These are phyloP conservation scores for Trametes gibbosa DNA, from an alignment of 768 basidiomycete species.

Conservation along the genomic window DNA sequence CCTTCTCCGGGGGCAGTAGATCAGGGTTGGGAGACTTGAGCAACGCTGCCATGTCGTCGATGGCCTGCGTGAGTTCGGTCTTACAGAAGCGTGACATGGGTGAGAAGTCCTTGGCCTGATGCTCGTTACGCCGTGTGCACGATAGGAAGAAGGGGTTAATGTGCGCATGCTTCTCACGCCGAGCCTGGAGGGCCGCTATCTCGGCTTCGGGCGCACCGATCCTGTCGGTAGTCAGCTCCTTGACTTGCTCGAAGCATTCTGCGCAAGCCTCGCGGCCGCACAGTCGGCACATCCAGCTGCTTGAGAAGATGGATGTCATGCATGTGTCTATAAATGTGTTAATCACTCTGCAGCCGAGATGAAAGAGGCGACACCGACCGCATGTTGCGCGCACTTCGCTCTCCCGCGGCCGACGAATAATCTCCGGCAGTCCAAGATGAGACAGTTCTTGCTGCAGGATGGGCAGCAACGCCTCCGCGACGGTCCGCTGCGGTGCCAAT, in stretches of 20 bases:
- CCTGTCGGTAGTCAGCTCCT: conserved; percentile 56
- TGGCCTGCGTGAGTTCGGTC: conserved; percentile 59
- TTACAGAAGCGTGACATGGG: conserved; percentile 77
- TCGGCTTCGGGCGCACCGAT: conserved; percentile 47
- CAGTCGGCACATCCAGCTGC: conserved; percentile 85
- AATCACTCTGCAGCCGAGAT: conserved; percentile 2
- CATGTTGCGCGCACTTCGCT: conserved; percentile 83
- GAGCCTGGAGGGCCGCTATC: conserved; percentile 45
- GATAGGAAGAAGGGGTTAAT: conserved; percentile 72
- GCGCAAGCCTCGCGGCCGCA: conserved; percentile 90
- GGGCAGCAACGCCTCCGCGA: conserved; percentile 67
- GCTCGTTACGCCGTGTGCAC: conserved; percentile 71
- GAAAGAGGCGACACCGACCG: conserved; percentile 45
- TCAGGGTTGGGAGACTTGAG: conserved; percentile 30
- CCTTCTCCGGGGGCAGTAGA: conserved; percentile 4
- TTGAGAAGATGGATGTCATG: conserved; percentile 89
- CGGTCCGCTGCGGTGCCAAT: conserved; percentile 46
- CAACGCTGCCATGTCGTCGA: conserved; percentile 66
- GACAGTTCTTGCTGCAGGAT: conserved; percentile 61
- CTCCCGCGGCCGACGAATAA: conserved; percentile 74
- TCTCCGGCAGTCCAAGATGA: conserved; percentile 53
- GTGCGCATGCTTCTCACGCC: conserved; percentile 59
- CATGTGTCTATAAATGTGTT: conserved; percentile 66
- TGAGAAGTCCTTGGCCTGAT: conserved; percentile 63
- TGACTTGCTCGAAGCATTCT: conserved; percentile 74